Evolutionary conservation across 2,329 filamentous ascomycete species (phyloP).

Genomic region (Aureobasidium sp.): DNA sequence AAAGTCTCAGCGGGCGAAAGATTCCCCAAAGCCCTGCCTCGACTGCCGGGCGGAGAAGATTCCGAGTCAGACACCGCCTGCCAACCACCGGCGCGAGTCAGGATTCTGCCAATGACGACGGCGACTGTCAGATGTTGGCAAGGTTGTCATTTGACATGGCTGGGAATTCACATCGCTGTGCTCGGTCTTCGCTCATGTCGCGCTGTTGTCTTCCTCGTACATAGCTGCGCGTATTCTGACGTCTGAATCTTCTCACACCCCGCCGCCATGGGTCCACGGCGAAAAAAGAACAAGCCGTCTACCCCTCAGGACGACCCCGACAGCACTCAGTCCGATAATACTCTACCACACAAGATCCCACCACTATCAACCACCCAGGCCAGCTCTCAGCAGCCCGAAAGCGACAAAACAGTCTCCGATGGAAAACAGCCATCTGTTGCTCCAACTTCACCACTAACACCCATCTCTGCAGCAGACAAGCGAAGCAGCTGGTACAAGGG

Average conservation of each 20-base stretch:
- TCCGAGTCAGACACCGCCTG: neutral
- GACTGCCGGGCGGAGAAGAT: neutral
- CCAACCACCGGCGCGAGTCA: neutral
- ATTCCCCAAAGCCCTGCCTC: too few species aligned
- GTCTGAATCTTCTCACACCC: too few species aligned
- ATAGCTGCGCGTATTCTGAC: neutral
- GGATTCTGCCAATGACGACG: neutral
- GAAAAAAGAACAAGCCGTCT: conserved; percentile 33
- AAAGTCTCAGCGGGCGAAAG: conserved; percentile 1
- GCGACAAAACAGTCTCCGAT: neutral
- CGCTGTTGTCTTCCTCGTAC: neutral
- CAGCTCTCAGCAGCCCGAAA: neutral
- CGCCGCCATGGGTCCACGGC: conserved; percentile 16
- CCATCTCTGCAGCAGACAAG: neutral
- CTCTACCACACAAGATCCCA: neutral
- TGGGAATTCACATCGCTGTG: neutral
- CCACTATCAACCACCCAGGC: neutral
- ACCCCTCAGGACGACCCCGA: neutral
- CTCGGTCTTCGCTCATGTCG: neutral
- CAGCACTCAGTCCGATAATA: conserved; percentile 3
- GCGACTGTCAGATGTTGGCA: neutral
- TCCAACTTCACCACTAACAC: neutral
- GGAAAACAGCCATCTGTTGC: neutral
- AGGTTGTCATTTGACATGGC: conserved; percentile 1
- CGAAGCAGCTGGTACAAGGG: conserved; percentile 35